Evolutionary conservation across 2,329 filamentous ascomycete genomes (phyloP).

Genomic region (Hansfordia pulvinata): DNA sequence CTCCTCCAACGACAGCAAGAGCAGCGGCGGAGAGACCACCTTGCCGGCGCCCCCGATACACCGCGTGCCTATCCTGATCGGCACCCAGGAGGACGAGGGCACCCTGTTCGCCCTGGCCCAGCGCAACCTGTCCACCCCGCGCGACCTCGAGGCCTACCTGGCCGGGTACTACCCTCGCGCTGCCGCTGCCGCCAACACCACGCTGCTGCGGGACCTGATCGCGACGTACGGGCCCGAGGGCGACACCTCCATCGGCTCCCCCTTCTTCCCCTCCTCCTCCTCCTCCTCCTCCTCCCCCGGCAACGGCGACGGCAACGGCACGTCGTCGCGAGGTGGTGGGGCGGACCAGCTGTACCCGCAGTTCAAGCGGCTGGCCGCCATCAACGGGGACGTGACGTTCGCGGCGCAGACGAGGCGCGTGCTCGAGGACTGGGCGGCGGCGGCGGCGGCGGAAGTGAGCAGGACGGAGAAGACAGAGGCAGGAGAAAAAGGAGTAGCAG

Average conservation of each 20-base stretch:
- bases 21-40: too few relatives aligned
- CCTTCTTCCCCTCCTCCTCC: conserved; percentile 27
- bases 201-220: conserved; percentile 37
- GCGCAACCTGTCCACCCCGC: conserved; percentile 39
- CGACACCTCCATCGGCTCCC: too few relatives aligned
- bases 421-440: not conserved
- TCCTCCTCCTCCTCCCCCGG: conserved; percentile 44
- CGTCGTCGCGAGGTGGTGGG: too few relatives aligned
- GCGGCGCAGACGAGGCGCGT: conserved; percentile 39
- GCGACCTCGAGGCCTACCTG: conserved; percentile 39
- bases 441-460: conserved; percentile 23
- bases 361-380: conserved; percentile 49
- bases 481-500: too few relatives aligned
- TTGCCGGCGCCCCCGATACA: conserved; percentile 29
- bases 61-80: conserved; percentile 48
- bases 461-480: too few relatives aligned
- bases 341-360: conserved; percentile 52
- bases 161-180: conserved; percentile 32
- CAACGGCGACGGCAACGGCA: conserved; percentile 36
- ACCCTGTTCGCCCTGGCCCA: conserved; percentile 49
- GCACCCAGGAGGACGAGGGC: conserved; percentile 53
- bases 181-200: conserved; percentile 23
- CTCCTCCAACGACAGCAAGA: too few relatives aligned
- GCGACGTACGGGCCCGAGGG: too few relatives aligned
- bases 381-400: conserved; percentile 51